Base-by-base conservation (phyloP, 805 yeast genomes). In the Sporopachydermia lactativora region DNA sequence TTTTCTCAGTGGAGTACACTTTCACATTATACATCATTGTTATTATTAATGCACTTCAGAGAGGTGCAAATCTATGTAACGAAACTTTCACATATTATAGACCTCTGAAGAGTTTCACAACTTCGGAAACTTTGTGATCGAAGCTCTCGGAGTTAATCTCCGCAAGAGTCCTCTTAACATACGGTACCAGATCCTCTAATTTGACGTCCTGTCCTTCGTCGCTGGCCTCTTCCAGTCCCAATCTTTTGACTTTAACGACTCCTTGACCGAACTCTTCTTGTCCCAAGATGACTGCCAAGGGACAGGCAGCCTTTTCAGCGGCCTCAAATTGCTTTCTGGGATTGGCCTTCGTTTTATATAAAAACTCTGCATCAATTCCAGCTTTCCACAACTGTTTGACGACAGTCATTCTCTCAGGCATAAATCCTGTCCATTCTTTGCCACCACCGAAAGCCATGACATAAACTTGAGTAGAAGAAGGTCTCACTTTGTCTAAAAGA, bases 391-490 rank as follows among this genome's bases (percentile, higher is more conserved):
- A 70, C 51, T 67, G 59, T 53, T 84, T 79, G 41, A 96, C 76
- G 38, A 92, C 72, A 19, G 70, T 52, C 95, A 92, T 86, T 66
- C 98, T 80, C 65, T 92, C 96, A 43, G 77, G 73, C 53, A 92
- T 65, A 65, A 83, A 85, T 4, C 97, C 98, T 45, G 70, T 76
- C 96, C 96, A 88, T 46, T 81, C 94, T 52, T 82, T 82, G 53
- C 97, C 98, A 53, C 96, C 97, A 49, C 98, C 98, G 55, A 92
- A 88, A 1, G 98, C 97, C 96, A 92, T 88, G 39, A 92, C 80
- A 55, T 69, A 92, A 11, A 84, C 97, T 59, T 92, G 94, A 15
- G 98, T 94, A 34, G 89, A 77, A 18, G 88, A 71, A 28, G 96
- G 76, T 51, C 92, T 75, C 42, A 88, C 68, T 43, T 70, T 67